Evolutionary conservation across 192 early-diverging fungal genomes (phyloP).

Genomic region (Dissophora ornata): DNA sequence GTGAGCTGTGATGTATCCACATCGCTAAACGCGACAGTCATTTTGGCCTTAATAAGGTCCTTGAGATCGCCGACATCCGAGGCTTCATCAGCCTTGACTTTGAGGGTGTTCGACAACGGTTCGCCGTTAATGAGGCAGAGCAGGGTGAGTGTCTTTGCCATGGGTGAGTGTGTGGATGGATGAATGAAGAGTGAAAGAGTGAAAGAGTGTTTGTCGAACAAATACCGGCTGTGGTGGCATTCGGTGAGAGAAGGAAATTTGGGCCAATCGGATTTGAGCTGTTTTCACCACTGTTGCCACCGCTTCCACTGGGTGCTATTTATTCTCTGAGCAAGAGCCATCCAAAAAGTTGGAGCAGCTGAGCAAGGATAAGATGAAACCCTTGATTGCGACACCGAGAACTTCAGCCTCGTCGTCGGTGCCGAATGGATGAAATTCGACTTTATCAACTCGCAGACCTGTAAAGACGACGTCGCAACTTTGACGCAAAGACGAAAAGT

Average conservation of each 20-base stretch:
- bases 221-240: too few relatives aligned
- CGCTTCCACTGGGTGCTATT: too few relatives aligned
- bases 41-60: background rate
- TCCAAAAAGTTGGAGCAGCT: conserved; percentile 40
- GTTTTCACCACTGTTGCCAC: too few relatives aligned
- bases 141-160: background rate
- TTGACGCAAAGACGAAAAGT: conserved; percentile 45
- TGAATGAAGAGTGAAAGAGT: too few relatives aligned
- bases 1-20: conserved; percentile 5
- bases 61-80: conserved; percentile 24
- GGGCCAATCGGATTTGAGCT: too few relatives aligned
- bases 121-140: conserved; percentile 17
- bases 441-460: too few relatives aligned
- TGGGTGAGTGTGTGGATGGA: too few relatives aligned
- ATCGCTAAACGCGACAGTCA: background rate
- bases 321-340: too few relatives aligned
- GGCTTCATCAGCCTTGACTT: background rate
- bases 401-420: background rate
- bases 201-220: too few relatives aligned
- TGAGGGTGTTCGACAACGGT: background rate
- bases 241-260: too few relatives aligned
- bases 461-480: conserved; percentile 24
- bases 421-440: too few relatives aligned
- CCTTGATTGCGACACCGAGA: too few relatives aligned
- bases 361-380: conserved; percentile 27